Base-by-base conservation (phyloP, 495 filamentous ascomycete species). In the Pseudomonodictys pantanalensis region DNA sequence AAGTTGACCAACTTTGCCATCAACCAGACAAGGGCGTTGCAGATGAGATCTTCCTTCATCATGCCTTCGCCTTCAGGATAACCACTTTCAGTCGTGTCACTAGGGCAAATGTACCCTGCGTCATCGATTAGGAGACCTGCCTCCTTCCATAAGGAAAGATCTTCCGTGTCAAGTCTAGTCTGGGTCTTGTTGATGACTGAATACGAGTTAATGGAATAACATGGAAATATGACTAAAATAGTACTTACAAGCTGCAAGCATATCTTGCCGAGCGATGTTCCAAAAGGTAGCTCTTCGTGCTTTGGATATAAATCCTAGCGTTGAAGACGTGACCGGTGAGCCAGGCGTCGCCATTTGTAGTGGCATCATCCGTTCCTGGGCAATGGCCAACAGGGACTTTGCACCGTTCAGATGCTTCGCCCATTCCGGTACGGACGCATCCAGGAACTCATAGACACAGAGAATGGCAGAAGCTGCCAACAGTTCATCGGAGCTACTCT, bases 181-280 rank as follows among this genome's bases (percentile, higher is more conserved):
- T 81, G 78, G 54, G 75, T 74, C 59, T 83, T 79, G 53, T 85
- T 84, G 62, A 86, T 85, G 61, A 85, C 80, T 81, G 17, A n/a
- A 2, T n/a, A 24, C 20, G 57, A 3, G 42, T 41, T 30, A 33
- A 58, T 53, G 50, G 49, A 52, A 10, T 11, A 42, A 18, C 17
- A 9, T 33, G 43, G 26, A 10, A 11, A 25, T 24, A 18, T 8
- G 24, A 35, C 29, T 22, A 17, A 22, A 11, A 43, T 3, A 23
- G 1, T 23, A 77, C 80, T 77, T 73, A 83, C 81, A 84, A 28
- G 83, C 82, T 66, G 81, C 78, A 8, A 87, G 72, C 70, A 85
- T 83, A 64, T 86, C 83, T 65, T 86, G 83, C 33, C 83, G 73
- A 18, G 83, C 84, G 67, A 85, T 83, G 60, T 85, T 85, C 83